phyloP scores from a whole-genome alignment of 176 grass and related monocot genomes.

The Areca catechu region DNA sequence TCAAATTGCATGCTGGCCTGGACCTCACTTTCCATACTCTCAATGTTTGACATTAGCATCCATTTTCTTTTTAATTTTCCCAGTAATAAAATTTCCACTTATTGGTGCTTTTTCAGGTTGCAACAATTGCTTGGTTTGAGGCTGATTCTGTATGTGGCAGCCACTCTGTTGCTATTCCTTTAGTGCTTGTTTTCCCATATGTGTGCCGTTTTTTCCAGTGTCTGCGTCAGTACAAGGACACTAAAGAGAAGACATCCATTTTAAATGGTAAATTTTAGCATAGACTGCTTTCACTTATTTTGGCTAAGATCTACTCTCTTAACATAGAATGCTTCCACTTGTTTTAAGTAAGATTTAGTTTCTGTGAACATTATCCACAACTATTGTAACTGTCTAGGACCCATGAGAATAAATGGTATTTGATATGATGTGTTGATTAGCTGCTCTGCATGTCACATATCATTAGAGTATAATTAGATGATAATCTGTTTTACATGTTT shows the following conservation, averaged over 20 bases:
- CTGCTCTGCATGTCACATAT: no score
- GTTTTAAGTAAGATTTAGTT: no score
- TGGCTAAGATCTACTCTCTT: neutral
- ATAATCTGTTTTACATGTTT: no score
- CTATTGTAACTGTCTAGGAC: no score
- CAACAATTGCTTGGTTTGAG: constrained; percentile 98
- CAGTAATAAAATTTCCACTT: no score
- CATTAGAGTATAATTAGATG: no score
- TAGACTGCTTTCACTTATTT: constrained; percentile 6
- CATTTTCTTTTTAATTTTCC: neutral
- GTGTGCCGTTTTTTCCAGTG: constrained; percentile 94
- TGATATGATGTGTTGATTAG: no score
- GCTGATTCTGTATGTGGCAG: constrained; percentile 98
- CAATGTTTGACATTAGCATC: neutral
- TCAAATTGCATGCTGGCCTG: no score
- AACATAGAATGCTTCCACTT: no score
- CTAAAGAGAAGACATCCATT: constrained; percentile 79
- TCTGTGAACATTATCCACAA: no score
- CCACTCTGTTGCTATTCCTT: constrained; percentile 87
- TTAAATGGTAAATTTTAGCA: constrained; percentile 69
- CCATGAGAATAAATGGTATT: no score
- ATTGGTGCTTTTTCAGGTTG: constrained; percentile 44
- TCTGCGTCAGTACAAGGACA: constrained; percentile 92
- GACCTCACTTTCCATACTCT: no score
- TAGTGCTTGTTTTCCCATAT: constrained; percentile 90